phyloP scores from a whole-genome alignment of 2,329 filamentous ascomycete genomes.

The Colletotrichum agaves region DNA sequence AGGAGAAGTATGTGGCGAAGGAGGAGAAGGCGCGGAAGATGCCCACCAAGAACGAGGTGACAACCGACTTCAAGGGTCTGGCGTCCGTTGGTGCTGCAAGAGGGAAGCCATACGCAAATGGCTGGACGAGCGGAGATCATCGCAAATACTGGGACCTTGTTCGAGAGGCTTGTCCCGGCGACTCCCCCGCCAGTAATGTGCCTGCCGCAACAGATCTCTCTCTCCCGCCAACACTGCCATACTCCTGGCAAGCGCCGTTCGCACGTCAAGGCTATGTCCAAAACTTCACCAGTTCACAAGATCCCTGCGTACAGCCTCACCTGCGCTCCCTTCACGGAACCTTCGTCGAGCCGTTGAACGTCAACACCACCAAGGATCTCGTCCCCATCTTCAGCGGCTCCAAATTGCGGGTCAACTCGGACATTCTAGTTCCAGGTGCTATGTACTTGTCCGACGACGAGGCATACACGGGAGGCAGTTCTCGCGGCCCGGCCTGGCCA shows the following conservation, averaged over 20 bases:
- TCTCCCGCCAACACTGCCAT: conserved; percentile 48
- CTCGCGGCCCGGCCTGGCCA: conserved; percentile 67
- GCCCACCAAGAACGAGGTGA: conserved; percentile 53
- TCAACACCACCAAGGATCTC: conserved; percentile 63
- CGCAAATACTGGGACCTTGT: conserved; percentile 67
- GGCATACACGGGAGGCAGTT: conserved; percentile 66
- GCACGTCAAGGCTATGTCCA: conserved; percentile 60
- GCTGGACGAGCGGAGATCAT: conserved; percentile 31
- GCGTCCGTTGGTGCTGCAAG: conserved; percentile 48
- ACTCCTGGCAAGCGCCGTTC: conserved; percentile 49
- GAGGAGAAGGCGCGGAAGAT: conserved; percentile 59
- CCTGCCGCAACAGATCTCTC: conserved; percentile 44
- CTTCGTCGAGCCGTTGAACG: conserved; percentile 63
- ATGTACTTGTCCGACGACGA: conserved; percentile 71
- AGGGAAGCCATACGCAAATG: conserved; percentile 45
- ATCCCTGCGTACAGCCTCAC: conserved; percentile 69
- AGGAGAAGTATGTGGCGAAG: conserved; percentile 60
- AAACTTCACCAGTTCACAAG: conserved; percentile 68
- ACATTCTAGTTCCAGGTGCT: conserved; percentile 72
- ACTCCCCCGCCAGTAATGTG: conserved; percentile 58
- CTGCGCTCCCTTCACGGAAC: conserved; percentile 64
- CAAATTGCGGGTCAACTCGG: conserved; percentile 71
- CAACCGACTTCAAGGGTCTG: conserved; percentile 56
- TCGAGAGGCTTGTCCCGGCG: conserved; percentile 66
- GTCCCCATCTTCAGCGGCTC: conserved; percentile 71